A percentile compares a stretch with the other conserved stretches of the same genome.
These are phyloP conservation scores for Neurospora sp. DNA, from an alignment of 495 filamentous ascomycete species.

Conservation along the genomic window DNA sequence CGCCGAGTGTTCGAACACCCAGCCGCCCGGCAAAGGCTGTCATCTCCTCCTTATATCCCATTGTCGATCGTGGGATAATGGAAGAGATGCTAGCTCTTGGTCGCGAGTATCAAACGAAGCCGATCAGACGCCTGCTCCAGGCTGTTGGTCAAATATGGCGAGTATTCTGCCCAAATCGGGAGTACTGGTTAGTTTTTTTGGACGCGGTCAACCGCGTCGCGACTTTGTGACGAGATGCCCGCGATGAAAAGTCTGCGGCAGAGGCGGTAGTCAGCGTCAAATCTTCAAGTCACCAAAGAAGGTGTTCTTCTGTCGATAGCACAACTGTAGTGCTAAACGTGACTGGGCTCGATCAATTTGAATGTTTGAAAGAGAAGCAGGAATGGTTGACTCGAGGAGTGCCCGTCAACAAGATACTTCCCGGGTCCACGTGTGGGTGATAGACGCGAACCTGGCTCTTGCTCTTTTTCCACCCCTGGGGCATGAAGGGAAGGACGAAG, in stretches of 20 bases:
- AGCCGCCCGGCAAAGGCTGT: constrained; percentile 2
- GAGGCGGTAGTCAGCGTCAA: background rate
- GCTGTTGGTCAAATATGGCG: background rate
- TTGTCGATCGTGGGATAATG: background rate
- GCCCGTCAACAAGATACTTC: background rate
- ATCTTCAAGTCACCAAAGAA: background rate
- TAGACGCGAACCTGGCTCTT: background rate
- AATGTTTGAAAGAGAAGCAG: background rate
- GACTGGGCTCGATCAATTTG: background rate
- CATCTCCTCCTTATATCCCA: constrained; percentile 6
- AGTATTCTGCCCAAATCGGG: background rate
- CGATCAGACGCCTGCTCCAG: background rate
- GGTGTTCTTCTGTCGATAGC: background rate
- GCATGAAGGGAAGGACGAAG: background rate
- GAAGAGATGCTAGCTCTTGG: background rate
- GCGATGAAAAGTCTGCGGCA: background rate
- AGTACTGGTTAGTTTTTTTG: background rate
- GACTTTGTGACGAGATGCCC: background rate
- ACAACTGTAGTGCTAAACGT: background rate
- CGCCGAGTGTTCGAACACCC: constrained; percentile 1
- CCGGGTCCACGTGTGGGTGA: background rate
- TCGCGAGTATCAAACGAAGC: background rate
- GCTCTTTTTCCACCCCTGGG: background rate
- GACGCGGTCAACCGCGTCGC: background rate
- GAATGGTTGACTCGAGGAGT: background rate